Evolutionary conservation across 2,329 filamentous ascomycete species (phyloP), one percentile per base, ranked within the genome.

Genomic region (Chaetomiaceae sp.): DNA sequence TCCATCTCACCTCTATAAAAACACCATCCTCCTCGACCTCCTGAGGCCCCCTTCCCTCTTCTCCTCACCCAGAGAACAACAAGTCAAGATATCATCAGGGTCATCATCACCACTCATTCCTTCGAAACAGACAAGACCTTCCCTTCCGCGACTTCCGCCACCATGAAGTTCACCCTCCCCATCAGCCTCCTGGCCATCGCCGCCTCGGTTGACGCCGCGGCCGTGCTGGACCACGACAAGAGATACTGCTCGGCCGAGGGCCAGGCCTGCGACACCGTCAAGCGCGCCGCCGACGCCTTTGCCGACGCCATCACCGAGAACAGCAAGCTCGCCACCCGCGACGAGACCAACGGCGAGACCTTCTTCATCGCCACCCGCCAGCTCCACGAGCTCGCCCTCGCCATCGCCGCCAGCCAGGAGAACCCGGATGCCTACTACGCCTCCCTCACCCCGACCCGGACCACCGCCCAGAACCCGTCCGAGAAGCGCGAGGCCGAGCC

Each of bases 361-460:
- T 69, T 71, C 53, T 69, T 66, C 64, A 58, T 69, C 51, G 71
- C 72, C 61, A 66, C 69, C 59, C 65, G 70, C 53, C 65, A 69
- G 56, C 51, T 73, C 57, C 62, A 69, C 61, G 67, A 74, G 53
- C 70, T 75, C 38, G 70, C 71, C 58, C 59, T 63, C 51, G 47
- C 71, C 49, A 59, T 72, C 40, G 66, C 72, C 44, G 62, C 66
- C 43, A 58, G 65, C 47, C 55, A 65, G 12, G 47, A 56, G 31
- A 63, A 68, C 54, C 65, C 70, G 20, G 52, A 56, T 7, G 59
- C 59, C 34, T 73, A 64, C 64, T 71, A 69, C 67, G 27, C 52
- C 51, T 55, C 53, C 19, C 68, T 75, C 49, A 48, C 59, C 17
- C 38, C 6, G 48, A 61, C 51, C 65, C 67, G 27, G 59, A 55